Base-by-base conservation (phyloP, 2,329 filamentous ascomycete species). In the Fusarium algeriense region DNA sequence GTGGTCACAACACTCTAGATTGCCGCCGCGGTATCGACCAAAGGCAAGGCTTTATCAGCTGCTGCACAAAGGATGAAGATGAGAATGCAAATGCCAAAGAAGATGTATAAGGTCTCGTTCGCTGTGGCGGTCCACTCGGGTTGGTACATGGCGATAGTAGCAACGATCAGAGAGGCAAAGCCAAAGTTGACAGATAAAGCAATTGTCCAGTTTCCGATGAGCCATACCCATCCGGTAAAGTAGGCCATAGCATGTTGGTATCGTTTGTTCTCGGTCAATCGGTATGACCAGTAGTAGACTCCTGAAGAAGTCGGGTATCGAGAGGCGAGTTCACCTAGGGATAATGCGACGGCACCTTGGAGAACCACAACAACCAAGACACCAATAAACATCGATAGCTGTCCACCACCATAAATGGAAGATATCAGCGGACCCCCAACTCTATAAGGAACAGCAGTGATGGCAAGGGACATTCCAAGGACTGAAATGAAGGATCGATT, bases 391-490 rank as follows among this genome's bases (percentile, higher is more conserved):
- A 59, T 38, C 0, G 55, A 52, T 15, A 59, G 45, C 14, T 59
- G 45, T 1, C 55, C 55, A 7, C 55, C 55, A 6, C 55, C 55
- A 8, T 59, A 59, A 4, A 59, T 43, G 7, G 55, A 35, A 1
- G 55, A 59, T 5, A 59, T 43, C 3, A 59, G 41, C 1, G 55
- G 55, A 17, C 55, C 55, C 3, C 55, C 55, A 5, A 59, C 28
- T 1, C 55, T 45, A 13, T 59, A 59, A 1, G 55, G 55, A 10
- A 59, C 55, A 1, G 55, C 55, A 1, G 55, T 52, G 5, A 59
- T 59, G n/a, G 55, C 55, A 2, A 59, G 55, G 9, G 45, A 59
- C 55, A 59, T 59, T 3, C 55, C 55, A 10, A 59, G 34, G 5
- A 59, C 37, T 0, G 55, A 59, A 11, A 59, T 43, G 1, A 59